Evolutionary conservation across 148 eudicot genomes (phyloP).

Genomic region (Linanthus parryae): DNA sequence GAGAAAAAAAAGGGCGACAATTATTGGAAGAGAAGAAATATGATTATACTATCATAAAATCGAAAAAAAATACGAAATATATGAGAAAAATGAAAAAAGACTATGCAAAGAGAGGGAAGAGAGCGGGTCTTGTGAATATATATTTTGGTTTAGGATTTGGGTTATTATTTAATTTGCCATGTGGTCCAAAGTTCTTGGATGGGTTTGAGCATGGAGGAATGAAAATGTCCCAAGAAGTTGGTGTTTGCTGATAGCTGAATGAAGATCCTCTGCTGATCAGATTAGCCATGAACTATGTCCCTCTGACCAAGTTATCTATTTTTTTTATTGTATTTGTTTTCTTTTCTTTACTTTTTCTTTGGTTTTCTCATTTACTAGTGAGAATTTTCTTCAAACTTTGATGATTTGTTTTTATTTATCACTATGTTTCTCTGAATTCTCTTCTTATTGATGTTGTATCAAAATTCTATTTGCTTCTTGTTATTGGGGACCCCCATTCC

Average conservation of each 20-base stretch:
- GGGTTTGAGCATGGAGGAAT: conserved; percentile 2
- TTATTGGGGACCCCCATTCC: too few relatives aligned
- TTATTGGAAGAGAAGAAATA: too few relatives aligned
- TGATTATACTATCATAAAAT: too few relatives aligned
- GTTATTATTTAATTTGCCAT: not conserved
- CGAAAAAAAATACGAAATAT: not conserved
- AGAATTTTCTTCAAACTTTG: not conserved
- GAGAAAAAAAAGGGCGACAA: not conserved
- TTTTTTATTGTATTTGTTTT: not conserved
- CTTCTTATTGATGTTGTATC: too few relatives aligned
- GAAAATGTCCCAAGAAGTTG: not conserved
- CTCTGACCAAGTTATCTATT: conserved; percentile 14
- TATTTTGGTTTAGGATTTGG: not conserved
- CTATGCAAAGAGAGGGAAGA: not conserved
- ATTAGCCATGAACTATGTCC: conserved; percentile 8
- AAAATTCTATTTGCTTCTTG: too few relatives aligned
- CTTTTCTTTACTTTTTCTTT: not conserved
- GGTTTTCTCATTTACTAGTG: not conserved
- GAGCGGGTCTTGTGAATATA: not conserved
- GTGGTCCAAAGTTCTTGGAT: conserved; percentile 1
- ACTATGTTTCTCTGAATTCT: not conserved
- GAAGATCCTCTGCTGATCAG: conserved; percentile 4
- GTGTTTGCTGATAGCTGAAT: not conserved
- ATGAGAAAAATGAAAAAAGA: not conserved
- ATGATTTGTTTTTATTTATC: not conserved